phyloP scores from a whole-genome alignment of 129 eudicot species.

The Silybum marianum region DNA sequence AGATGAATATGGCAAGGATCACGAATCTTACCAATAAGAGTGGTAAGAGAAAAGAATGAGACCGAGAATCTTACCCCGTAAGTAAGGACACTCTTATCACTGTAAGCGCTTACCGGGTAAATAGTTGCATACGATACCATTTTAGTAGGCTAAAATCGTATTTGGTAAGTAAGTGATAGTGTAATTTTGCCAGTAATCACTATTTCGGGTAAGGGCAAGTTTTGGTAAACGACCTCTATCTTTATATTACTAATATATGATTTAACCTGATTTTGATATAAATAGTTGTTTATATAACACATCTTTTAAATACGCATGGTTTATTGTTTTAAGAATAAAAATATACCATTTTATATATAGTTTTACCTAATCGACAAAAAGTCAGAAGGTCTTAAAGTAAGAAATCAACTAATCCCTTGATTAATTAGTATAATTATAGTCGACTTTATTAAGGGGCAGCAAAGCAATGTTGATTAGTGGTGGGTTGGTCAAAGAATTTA shows the following conservation, averaged over 20 bases:
- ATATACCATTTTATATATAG: neutral
- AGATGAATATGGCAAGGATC: no score
- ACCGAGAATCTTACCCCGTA: no score
- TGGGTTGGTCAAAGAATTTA: slow-evolving; percentile 26
- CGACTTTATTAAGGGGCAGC: slow-evolving; percentile 25
- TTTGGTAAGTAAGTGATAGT: no score
- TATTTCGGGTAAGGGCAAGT: no score
- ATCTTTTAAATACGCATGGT: slow-evolving; percentile 5
- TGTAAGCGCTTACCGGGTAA: no score
- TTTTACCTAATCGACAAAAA: slow-evolving; percentile 22
- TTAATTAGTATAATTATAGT: slow-evolving; percentile 2
- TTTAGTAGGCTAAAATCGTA: no score
- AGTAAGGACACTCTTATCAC: no score
- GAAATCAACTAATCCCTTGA: slow-evolving; percentile 18
- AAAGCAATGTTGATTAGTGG: slow-evolving; percentile 9
- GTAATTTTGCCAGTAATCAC: no score
- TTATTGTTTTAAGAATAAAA: neutral
- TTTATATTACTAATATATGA: neutral
- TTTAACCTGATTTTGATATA: neutral
- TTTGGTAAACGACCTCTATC: no score
- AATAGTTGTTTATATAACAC: neutral
- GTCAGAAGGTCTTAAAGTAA: slow-evolving; percentile 26
- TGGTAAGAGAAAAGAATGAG: no score
- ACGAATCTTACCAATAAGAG: no score
- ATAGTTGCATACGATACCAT: no score